phyloP scores from a whole-genome alignment of 1,284 basidiomycete species.

The Grifola frondosa region DNA sequence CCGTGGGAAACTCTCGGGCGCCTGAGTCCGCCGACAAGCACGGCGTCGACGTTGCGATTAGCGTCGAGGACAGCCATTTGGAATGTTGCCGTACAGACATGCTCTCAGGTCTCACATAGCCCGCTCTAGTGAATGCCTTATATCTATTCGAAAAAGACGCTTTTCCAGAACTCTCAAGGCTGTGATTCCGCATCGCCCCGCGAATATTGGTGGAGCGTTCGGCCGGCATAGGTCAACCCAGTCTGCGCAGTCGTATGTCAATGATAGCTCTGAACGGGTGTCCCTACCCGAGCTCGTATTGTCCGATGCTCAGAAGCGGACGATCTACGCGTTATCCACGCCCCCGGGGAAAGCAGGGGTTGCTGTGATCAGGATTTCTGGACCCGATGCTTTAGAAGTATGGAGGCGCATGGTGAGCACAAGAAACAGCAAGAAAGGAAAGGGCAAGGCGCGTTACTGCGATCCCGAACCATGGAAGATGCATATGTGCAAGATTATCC shows the following conservation, averaged over 20 bases:
- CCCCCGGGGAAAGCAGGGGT: slow-evolving; percentile 82
- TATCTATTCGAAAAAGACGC: slow-evolving; percentile 8
- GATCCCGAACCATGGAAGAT: slow-evolving; percentile 60
- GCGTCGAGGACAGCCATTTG: slow-evolving; percentile 19
- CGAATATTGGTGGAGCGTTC: slow-evolving; percentile 1
- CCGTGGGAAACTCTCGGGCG: slow-evolving; percentile 21
- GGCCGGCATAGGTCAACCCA: slow-evolving; percentile 4
- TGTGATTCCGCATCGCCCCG: slow-evolving; percentile 16
- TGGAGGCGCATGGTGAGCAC: slow-evolving; percentile 55
- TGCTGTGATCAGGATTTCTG: slow-evolving; percentile 80
- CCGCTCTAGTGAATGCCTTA: slow-evolving; percentile 7
- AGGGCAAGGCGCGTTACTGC: slow-evolving; percentile 17
- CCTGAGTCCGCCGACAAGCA: slow-evolving; percentile 10
- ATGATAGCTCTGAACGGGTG: neutral
- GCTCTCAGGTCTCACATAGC: slow-evolving; percentile 11
- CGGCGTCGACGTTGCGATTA: slow-evolving; percentile 8
- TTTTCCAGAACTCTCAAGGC: slow-evolving; percentile 16
- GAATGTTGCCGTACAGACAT: slow-evolving; percentile 14
- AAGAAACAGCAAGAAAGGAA: slow-evolving; percentile 11
- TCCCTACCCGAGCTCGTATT: slow-evolving; percentile 21
- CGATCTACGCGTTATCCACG: slow-evolving; percentile 86
- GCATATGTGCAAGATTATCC: slow-evolving; percentile 66
- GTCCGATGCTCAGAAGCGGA: slow-evolving; percentile 64
- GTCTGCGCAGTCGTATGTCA: neutral
- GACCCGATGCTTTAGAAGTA: slow-evolving; percentile 62